Base-by-base conservation (phyloP, 2,329 filamentous ascomycete species). In the Scortechinia acanthostroma region DNA sequence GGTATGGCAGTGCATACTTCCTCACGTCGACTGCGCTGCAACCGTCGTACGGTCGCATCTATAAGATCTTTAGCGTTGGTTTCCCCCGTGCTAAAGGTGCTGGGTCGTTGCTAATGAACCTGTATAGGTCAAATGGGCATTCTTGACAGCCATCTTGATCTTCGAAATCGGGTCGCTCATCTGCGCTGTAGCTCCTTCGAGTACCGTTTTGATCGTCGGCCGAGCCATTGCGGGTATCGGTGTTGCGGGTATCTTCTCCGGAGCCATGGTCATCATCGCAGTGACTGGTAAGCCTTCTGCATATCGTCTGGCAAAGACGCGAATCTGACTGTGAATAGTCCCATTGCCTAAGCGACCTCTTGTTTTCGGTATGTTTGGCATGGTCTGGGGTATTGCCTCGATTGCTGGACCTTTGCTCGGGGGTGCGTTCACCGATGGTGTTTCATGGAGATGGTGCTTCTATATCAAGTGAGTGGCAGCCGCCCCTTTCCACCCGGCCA, bases 401-500 rank as follows among this genome's bases (percentile, higher is more conserved):
- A 70, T 76, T 4, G 66, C 68, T 2, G 73, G 72, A 0, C 73
- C 73, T 4, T 54, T 77, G 14, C 58, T 74, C 3, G 73, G 73
- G 4, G 73, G 73, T 17, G 71, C 56, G 4, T 72, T 76, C 30
- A 71, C 72, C 2, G 65, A 75, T 21, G 59, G 69, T 19, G 58
- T 63, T 2, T 69, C 68, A 5, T 76, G 73, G 73, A 60, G 72
- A 21, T 76, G 73, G 73, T 75, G 71, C 51, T 75, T 74, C 50
- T 65, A 65, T 46, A 55, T 67, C 46, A 56, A 53, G n/a, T n/a
- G n/a, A n/a, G n/a, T n/a, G n/a, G n/a, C n/a, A n/a, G 42, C 28
- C 42, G 42, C 20, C 6, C 4, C 21, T 5, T 22, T 43, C 17
- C 16, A 22, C 13, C 28, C 21, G 4, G 21, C 28, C 19, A 20